Evolutionary conservation across 257 asterid genomes (phyloP).

Genomic region (Solanum etuberosum): DNA sequence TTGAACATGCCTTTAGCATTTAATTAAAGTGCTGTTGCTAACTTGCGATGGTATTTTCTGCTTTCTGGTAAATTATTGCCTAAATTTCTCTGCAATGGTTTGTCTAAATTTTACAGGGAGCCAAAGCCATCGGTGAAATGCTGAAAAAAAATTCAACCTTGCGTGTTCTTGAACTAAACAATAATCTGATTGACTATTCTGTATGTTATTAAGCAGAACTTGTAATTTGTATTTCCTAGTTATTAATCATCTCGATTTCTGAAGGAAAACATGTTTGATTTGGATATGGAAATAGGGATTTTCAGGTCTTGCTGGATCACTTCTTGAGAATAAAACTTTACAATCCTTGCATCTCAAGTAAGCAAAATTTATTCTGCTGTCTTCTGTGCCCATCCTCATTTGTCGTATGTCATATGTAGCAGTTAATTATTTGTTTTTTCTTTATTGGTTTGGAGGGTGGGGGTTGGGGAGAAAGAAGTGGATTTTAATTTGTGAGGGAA

Average conservation of each 20-base stretch:
- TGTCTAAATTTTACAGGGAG: conserved; percentile 48
- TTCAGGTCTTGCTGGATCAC: conserved; percentile 93
- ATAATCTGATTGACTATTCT: conserved; percentile 90
- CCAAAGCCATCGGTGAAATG: conserved; percentile 94
- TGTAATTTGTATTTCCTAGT: conserved; percentile 2
- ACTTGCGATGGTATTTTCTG: neutral
- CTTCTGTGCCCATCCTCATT: neutral
- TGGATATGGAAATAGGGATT: conserved; percentile 98
- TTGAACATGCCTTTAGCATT: conserved; percentile 14
- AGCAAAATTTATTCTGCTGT: neutral
- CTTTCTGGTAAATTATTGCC: neutral
- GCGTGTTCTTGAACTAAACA: conserved; percentile 82
- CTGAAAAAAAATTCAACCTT: conserved; percentile 81
- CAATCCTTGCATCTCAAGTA: conserved; percentile 75
- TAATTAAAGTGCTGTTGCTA: neutral
- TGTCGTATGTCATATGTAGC: neutral
- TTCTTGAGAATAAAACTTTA: conserved; percentile 68
- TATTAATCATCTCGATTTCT: neutral
- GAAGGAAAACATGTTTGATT: conserved; percentile 12
- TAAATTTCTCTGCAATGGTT: neutral
- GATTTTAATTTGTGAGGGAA: neutral
- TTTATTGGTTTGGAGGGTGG: neutral
- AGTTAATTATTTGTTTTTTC: neutral
- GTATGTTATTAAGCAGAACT: conserved; percentile 32
- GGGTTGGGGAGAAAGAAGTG: neutral